Percentiles rank a stretch among this genome's conserved stretches.
Conservation (phyloP, 1,139 yeast species). For the Suhomyces atakaporum region DNA sequence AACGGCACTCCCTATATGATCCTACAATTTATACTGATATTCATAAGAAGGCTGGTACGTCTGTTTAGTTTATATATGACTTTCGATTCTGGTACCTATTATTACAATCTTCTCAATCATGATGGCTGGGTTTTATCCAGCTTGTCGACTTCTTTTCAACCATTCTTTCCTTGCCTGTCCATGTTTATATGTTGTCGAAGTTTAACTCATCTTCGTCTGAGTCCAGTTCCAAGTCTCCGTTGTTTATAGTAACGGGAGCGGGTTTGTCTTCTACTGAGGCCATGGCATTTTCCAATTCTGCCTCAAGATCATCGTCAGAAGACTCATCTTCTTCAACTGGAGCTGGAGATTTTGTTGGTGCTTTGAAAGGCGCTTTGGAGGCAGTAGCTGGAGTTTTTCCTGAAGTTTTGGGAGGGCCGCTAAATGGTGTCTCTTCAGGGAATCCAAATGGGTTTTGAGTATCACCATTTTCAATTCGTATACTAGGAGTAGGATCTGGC, state of each 20-base stretch:
- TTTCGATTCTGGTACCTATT: no score
- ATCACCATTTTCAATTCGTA: conserved; percentile 3
- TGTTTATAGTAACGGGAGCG: neutral
- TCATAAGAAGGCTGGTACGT: no score
- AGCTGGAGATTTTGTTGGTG: conserved; percentile 1
- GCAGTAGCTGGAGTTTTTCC: neutral
- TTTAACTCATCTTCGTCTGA: conserved; percentile 16
- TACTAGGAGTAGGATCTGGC: neutral
- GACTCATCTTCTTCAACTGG: neutral
- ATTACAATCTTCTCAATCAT: no score
- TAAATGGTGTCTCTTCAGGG: neutral
- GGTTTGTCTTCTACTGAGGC: conserved; percentile 5
- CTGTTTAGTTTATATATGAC: no score
- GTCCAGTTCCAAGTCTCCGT: conserved; percentile 8
- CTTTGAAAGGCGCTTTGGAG: neutral
- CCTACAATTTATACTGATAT: no score
- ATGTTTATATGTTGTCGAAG: conserved; percentile 17
- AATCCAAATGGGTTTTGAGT: conserved; percentile 1
- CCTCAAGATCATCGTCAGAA: conserved; percentile 11
- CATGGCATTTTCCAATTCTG: conserved; percentile 10
- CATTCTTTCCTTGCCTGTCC: neutral
- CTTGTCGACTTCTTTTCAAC: neutral
- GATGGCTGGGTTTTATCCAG: no score
- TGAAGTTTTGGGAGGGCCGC: neutral
- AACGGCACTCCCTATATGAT: no score